phyloP scores from a whole-genome alignment of 129 eudicot species.

The Arctium minus region DNA sequence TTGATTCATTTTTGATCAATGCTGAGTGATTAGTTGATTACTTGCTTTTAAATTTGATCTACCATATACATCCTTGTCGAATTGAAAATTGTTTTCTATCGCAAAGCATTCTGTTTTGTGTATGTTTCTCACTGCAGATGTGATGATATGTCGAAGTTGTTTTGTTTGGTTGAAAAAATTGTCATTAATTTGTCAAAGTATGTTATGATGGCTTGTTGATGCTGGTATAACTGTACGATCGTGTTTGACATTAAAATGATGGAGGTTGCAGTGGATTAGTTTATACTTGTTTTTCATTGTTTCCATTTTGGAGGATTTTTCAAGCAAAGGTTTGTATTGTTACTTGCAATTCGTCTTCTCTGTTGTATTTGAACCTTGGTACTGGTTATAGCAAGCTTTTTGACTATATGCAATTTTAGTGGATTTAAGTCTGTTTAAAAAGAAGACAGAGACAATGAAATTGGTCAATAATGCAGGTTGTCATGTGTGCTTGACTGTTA shows the following conservation, averaged over 20 bases:
- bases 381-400: not conserved
- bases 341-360: not conserved
- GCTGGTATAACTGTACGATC: not conserved
- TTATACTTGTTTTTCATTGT: not conserved
- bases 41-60: not conserved
- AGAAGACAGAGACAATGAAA: not conserved
- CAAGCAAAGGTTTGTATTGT: not conserved
- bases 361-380: not conserved
- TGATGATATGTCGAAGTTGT: not conserved
- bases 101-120: not conserved
- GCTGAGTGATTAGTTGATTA: not conserved
- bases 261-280: not conserved
- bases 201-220: not conserved
- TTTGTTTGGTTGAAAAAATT: not conserved
- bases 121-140: not conserved
- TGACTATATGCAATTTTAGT: not conserved
- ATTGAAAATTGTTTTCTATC: not conserved
- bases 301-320: not conserved
- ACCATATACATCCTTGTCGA: not conserved
- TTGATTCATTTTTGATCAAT: constrained; percentile 12
- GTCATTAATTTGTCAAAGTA: constrained; percentile 8
- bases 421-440: not conserved
- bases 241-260: not conserved
- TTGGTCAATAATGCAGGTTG: not conserved
- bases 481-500: not conserved